Evolutionary conservation across 257 asterid species (phyloP).

Genomic region (Nemophila menziesii): DNA sequence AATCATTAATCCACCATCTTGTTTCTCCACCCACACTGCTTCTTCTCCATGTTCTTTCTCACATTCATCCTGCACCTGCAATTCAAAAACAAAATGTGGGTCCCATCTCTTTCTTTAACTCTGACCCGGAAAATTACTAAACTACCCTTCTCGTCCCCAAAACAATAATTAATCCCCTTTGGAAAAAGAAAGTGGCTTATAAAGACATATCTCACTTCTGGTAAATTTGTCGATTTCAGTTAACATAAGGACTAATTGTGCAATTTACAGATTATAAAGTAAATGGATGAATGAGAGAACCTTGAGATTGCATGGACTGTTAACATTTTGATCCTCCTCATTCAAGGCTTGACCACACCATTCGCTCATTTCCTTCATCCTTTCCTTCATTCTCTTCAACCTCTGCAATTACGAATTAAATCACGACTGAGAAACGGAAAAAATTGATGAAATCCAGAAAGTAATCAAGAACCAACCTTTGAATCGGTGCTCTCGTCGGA

Average conservation of each 20-base stretch:
- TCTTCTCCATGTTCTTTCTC: neutral
- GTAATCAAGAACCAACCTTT: slow-evolving; percentile 11
- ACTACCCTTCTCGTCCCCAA: no score
- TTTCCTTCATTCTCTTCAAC: slow-evolving; percentile 29
- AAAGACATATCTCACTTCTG: no score
- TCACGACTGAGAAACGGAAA: neutral
- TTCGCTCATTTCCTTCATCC: slow-evolving; percentile 26
- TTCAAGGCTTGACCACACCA: slow-evolving; percentile 26
- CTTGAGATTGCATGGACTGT: slow-evolving; percentile 13
- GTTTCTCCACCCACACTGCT: slow-evolving; percentile 7
- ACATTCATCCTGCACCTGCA: slow-evolving; percentile 2
- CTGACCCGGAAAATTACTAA: no score
- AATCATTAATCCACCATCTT: slow-evolving; percentile 2
- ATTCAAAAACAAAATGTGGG: no score
- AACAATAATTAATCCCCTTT: no score
- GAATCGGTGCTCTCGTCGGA: slow-evolving; percentile 21
- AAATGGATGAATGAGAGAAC: no score
- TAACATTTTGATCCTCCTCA: slow-evolving; percentile 17
- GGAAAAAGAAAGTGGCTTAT: no score
- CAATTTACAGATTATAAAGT: no score
- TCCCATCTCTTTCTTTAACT: no score
- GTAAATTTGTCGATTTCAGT: no score
- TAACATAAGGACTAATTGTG: no score
- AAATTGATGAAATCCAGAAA: neutral
- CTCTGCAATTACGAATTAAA: slow-evolving; percentile 18